Base-by-base conservation (phyloP, 495 filamentous ascomycete genomes). In the Aspergillus bertholletiae region DNA sequence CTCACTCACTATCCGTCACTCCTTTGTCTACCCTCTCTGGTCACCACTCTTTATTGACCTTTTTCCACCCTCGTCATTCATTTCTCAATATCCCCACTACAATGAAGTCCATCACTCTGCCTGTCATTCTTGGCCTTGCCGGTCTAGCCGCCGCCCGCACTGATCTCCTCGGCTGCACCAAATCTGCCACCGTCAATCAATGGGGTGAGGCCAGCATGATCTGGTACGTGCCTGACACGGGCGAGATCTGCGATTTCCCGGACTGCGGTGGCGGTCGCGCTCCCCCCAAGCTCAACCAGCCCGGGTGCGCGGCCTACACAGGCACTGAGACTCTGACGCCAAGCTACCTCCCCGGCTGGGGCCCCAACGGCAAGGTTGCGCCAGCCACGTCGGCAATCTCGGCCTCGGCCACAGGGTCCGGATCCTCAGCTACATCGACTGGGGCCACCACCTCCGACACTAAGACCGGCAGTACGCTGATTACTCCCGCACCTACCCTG, bases 181-280 rank as follows among this genome's bases (percentile, higher is more conserved):
- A 63, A 26, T 66, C 67, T 21, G 47, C 47, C 18, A 67, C 66
- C 34, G 59, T 55, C 34, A 57, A 69, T 50, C 58, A 67, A 40
- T 67, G 60, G 58, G 39, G 64, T 50, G 74, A 76, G 46, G 73
- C 73, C 46, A 76, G 70, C 58, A 55, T 76, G 46, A 69, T 78
- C 68, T 80, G 69, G 68, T 51, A 40, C 61, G 76, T 81, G 52
- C 82, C 81, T 0, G 73, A 61, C 53, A 80, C 70, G 18, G 82
- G 83, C 61, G 80, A 87, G 63, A 74, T 87, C 64, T 85, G 84
- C 75, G 73, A 72, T 5, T 64, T 79, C 41, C 72, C 82, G 54
- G 83, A 86, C 74, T 87, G 85, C 61, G 85, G 85, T 26, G 85
- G 85, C 50, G 84, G 83, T 21, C 74, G 78, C 40, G 84, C 82